Conservation (phyloP, 108 stramenopile species). For the Mediolabrus comicus region DNA sequence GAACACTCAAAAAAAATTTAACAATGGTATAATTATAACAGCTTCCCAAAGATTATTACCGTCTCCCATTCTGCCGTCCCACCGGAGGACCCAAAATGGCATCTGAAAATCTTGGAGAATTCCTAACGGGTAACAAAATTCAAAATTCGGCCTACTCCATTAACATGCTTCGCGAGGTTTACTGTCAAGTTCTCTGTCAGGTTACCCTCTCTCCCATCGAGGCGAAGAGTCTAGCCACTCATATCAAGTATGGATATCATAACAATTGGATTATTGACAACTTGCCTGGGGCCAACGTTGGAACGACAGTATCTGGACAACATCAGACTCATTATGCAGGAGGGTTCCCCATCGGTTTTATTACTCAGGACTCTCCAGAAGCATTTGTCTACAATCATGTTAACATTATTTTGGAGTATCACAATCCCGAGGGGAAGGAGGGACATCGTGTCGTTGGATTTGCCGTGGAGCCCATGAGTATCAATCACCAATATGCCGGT, state of each 20-base stretch:
- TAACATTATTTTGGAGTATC: conserved; percentile 90
- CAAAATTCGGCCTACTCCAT: conserved; percentile 93
- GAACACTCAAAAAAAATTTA: neutral
- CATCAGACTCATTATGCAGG: conserved; percentile 80
- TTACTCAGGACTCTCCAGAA: conserved; percentile 53
- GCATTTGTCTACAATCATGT: conserved; percentile 95
- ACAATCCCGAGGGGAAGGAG: conserved; percentile 75
- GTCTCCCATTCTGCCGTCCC: conserved; percentile 93
- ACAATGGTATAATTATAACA: conserved; percentile 36
- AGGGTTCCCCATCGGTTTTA: conserved; percentile 93
- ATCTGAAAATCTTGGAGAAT: conserved; percentile 88
- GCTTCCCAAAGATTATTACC: conserved; percentile 96
- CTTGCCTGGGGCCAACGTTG: conserved; percentile 90
- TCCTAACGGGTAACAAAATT: conserved; percentile 96
- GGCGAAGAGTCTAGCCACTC: conserved; percentile 55
- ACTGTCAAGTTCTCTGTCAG: conserved; percentile 80
- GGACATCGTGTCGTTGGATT: conserved; percentile 95
- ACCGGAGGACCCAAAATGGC: conserved; percentile 86
- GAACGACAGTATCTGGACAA: conserved; percentile 47
- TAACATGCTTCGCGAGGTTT: conserved; percentile 87
- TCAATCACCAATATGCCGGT: conserved; percentile 78
- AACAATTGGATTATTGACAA: conserved; percentile 99
- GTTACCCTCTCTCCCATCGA: conserved; percentile 54
- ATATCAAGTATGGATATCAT: conserved; percentile 89
- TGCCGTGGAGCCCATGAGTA: conserved; percentile 91